phyloP scores from a whole-genome alignment of 306 rosid genomes.

The Sophora flavescens region DNA sequence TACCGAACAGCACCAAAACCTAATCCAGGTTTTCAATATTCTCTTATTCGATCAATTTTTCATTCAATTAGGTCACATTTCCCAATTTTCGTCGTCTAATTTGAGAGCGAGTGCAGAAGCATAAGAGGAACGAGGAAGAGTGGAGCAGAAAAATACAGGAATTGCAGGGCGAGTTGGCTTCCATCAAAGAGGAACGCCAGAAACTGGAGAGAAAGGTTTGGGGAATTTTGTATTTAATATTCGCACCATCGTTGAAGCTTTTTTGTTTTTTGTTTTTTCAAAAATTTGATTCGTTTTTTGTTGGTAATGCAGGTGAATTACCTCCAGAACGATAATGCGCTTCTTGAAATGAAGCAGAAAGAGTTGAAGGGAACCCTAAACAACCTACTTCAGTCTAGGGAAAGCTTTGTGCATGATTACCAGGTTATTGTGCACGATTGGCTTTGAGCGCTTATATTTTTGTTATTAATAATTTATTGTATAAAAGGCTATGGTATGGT shows the following conservation, averaged over 20 bases:
- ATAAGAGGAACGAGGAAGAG: conserved; percentile 77
- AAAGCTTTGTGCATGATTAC: conserved; percentile 62
- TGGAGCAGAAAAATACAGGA: conserved; percentile 65
- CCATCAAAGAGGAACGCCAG: conserved; percentile 59
- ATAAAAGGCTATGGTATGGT: not conserved
- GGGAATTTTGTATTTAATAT: not conserved
- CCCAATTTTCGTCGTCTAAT: not conserved
- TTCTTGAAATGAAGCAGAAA: conserved; percentile 75
- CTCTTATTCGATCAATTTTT: conserved; percentile 5
- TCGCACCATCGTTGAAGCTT: not conserved
- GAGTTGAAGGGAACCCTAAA: conserved; percentile 72
- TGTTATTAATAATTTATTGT: not conserved
- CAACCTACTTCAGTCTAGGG: conserved; percentile 67
- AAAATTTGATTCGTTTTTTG: not conserved
- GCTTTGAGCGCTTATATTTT: not conserved
- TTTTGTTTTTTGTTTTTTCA: not conserved
- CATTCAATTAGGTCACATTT: not conserved
- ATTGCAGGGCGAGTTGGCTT: conserved; percentile 63
- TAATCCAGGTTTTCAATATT: conserved; percentile 60
- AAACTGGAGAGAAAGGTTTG: conserved; percentile 70
- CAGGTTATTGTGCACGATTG: conserved; percentile 58
- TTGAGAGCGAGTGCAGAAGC: conserved; percentile 61
- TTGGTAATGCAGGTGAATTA: conserved; percentile 60
- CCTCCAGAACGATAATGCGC: conserved; percentile 66
- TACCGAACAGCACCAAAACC: conserved; percentile 60